A percentile compares a stretch with the other conserved stretches of the same genome.
Evolutionary conservation across 2,329 filamentous ascomycete genomes (phyloP).

Genomic region (Botryotinia calthae): DNA sequence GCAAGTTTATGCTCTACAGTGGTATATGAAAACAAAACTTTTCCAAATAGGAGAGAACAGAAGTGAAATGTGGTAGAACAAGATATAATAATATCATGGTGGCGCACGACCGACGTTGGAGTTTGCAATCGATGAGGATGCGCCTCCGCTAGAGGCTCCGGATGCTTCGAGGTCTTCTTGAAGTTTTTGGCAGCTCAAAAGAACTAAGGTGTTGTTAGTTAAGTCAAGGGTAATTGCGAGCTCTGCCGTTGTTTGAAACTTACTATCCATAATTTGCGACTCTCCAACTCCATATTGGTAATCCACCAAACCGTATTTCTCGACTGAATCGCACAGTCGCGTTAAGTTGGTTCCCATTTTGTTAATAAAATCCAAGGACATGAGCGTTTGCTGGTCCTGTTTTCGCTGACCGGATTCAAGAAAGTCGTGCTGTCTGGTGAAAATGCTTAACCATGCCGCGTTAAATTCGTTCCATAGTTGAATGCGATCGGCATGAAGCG

Average conservation of each 20-base stretch:
- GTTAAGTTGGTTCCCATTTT: constrained; percentile 81
- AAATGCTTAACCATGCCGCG: constrained; percentile 79
- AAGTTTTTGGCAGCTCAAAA: constrained; percentile 53
- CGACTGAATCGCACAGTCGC: constrained; percentile 78
- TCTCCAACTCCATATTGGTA: constrained; percentile 98
- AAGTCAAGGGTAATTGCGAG: neutral
- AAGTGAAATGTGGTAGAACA: neutral
- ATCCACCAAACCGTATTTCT: constrained; percentile 91
- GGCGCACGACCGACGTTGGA: constrained; percentile 30
- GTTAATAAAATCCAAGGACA: constrained; percentile 67
- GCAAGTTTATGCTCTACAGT: constrained; percentile 14
- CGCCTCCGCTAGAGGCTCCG: constrained; percentile 16
- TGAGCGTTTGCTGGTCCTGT: constrained; percentile 53
- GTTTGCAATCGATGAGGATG: constrained; percentile 16
- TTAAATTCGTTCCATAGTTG: constrained; percentile 95
- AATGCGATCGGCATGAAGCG: constrained; percentile 71
- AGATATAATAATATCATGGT: constrained; percentile 26
- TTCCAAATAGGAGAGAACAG: constrained; percentile 1
- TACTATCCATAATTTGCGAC: constrained; percentile 69
- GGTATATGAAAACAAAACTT: constrained; percentile 13
- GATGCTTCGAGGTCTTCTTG: constrained; percentile 43
- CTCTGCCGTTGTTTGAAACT: constrained; percentile 1
- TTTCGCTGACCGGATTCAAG: constrained; percentile 43
- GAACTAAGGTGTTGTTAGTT: constrained; percentile 41
- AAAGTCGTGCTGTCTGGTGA: constrained; percentile 81